Conservation (phyloP, 2,329 filamentous ascomycete genomes). For the Diplodia mutila region DNA sequence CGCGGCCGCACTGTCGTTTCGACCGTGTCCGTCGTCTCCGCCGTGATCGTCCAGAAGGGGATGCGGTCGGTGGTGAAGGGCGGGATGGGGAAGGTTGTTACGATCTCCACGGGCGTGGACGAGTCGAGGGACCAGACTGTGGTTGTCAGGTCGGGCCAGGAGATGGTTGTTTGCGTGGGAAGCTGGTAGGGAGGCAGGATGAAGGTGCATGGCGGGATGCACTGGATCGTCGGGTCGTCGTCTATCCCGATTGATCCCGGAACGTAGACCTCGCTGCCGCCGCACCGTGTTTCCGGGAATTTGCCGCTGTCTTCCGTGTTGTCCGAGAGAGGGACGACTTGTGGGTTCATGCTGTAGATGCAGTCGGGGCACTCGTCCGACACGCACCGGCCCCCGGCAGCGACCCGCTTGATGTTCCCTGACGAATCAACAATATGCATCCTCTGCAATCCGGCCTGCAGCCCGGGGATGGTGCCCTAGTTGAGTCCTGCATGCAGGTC, state of each 20-base stretch:
- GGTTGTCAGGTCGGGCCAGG: too few species aligned
- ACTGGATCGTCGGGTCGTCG: background rate
- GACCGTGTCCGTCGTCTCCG: too few species aligned
- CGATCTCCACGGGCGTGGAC: too few species aligned
- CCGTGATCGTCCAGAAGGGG: too few species aligned
- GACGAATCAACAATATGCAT: background rate
- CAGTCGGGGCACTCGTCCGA: background rate
- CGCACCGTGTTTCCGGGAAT: background rate
- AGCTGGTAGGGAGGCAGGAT: constrained; percentile 24
- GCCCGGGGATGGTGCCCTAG: background rate
- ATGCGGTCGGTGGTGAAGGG: too few species aligned
- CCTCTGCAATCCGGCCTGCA: background rate
- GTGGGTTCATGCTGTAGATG: background rate
- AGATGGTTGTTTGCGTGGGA: constrained; percentile 19
- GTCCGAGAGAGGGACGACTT: background rate
- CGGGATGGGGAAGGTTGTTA: too few species aligned
- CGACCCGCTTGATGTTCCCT: background rate
- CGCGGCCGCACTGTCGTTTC: too few species aligned
- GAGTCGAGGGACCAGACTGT: too few species aligned
- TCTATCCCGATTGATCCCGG: constrained; percentile 12
- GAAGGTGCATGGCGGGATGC: constrained; percentile 26
- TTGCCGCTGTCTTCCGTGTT: background rate
- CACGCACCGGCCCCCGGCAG: background rate
- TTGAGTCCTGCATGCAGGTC: background rate
- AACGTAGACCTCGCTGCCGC: constrained; percentile 12